These are phyloP conservation scores for Agastache rugosa DNA, from an alignment of 257 asterid species.

Conservation along the genomic window DNA sequence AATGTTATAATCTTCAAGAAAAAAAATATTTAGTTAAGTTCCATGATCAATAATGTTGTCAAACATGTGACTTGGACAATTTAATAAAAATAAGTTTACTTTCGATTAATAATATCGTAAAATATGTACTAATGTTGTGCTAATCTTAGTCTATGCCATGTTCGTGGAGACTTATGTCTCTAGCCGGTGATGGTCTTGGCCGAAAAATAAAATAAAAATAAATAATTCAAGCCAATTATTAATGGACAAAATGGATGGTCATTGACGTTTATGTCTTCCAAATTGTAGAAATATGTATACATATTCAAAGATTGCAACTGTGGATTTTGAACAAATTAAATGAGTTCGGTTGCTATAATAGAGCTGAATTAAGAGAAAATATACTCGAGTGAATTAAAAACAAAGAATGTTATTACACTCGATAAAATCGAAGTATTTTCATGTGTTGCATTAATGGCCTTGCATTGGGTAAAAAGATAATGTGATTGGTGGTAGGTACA, in stretches of 20 bases:
- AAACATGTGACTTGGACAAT: neutral
- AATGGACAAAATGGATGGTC: neutral
- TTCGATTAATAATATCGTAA: constrained; percentile 9
- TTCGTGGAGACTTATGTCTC: constrained; percentile 1
- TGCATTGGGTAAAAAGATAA: constrained; percentile 13
- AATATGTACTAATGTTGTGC: neutral
- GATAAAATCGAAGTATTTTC: neutral
- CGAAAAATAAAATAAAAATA: neutral
- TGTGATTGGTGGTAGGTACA: constrained; percentile 20
- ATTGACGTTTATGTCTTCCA: neutral
- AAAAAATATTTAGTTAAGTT: neutral
- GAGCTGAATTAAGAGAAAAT: no score
- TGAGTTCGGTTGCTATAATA: no score
- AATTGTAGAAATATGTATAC: neutral
- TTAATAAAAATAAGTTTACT: neutral
- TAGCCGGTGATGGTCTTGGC: neutral
- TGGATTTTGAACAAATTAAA: no score
- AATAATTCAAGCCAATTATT: neutral
- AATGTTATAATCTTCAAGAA: neutral
- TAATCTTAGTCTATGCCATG: neutral
- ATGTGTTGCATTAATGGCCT: constrained; percentile 11
- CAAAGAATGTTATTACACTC: neutral
- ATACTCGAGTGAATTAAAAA: no score
- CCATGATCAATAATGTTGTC: neutral
- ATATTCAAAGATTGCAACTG: no score